Conservation (phyloP, 163 green algal genomes). For the Scenedesmus sp. region DNA sequence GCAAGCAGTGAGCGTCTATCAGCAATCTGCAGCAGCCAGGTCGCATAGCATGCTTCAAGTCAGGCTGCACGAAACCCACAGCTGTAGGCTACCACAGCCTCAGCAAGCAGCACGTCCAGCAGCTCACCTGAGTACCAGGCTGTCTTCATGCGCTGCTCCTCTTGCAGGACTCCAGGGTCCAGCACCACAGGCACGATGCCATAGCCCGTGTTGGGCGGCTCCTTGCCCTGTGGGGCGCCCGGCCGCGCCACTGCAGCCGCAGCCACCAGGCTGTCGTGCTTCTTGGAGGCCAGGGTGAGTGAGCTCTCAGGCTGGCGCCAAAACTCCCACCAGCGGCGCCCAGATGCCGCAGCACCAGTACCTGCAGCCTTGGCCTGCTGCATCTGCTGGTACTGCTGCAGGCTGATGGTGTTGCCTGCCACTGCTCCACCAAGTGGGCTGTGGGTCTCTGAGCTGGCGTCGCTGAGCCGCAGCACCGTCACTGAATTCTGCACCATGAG, state of each 20-base stretch:
- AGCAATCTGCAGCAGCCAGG: background rate
- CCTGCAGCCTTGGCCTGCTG: constrained; percentile 4
- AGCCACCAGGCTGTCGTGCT: constrained; percentile 38
- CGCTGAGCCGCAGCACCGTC: constrained; percentile 32
- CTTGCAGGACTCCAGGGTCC: constrained; percentile 41
- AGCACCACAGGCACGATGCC: constrained; percentile 44
- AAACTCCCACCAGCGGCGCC: constrained; percentile 26
- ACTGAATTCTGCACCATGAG: constrained; percentile 36
- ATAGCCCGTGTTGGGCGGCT: background rate
- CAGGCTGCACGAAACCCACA: background rate
- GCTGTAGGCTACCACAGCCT: background rate
- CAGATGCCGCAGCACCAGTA: background rate
- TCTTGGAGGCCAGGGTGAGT: background rate
- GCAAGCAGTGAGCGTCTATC: background rate
- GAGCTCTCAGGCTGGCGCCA: constrained; percentile 30
- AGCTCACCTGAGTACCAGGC: constrained; percentile 36
- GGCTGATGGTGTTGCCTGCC: constrained; percentile 32
- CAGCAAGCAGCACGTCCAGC: background rate
- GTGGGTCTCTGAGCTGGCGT: constrained; percentile 29
- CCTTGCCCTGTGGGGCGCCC: background rate
- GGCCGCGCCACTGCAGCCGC: background rate
- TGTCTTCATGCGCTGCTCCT: constrained; percentile 49
- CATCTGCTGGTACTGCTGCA: constrained; percentile 49
- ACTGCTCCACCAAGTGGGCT: background rate
- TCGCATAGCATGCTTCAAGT: background rate